A percentile compares a stretch with the other conserved stretches of the same genome.
phyloP scores from a whole-genome alignment of 2,329 filamentous ascomycete species.

The Ascochyta fabae region DNA sequence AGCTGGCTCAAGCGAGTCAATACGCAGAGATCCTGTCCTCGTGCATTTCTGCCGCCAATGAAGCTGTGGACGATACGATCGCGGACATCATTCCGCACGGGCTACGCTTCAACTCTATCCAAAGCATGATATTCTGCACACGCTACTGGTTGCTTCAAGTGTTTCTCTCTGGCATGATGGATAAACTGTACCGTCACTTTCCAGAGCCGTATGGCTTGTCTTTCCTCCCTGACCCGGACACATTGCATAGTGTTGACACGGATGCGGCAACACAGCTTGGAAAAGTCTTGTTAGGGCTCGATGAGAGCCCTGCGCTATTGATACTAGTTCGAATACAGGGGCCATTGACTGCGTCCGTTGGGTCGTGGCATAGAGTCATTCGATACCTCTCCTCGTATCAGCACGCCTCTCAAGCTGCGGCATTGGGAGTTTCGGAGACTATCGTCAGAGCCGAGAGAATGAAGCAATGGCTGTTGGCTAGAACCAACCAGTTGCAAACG shows the following conservation, averaged over 20 bases:
- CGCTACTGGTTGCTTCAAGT: conserved; percentile 8
- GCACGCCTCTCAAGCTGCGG: neutral
- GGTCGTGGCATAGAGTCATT: conserved; percentile 2
- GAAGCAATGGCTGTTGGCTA: neutral
- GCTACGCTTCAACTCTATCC: neutral
- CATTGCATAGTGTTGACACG: neutral
- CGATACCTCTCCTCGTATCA: neutral
- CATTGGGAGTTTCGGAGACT: neutral
- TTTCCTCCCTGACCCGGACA: neutral
- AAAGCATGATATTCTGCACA: conserved; percentile 1
- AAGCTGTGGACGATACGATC: neutral
- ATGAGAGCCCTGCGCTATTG: neutral
- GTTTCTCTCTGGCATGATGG: conserved; percentile 3
- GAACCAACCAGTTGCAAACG: neutral
- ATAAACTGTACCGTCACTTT: conserved; percentile 1
- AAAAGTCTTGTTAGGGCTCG: neutral
- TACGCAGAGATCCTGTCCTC: neutral
- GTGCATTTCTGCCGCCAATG: neutral
- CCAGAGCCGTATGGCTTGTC: neutral
- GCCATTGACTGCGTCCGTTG: neutral
- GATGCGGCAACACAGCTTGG: neutral
- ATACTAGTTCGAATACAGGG: neutral
- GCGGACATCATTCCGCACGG: neutral
- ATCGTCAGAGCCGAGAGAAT: neutral
- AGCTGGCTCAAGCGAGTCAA: neutral